Percentiles rank a stretch among this genome's conserved stretches.
These are phyloP conservation scores for Rhizoclosmatium sp. DNA, from an alignment of 192 early-diverging fungal genomes.

Conservation along the genomic window DNA sequence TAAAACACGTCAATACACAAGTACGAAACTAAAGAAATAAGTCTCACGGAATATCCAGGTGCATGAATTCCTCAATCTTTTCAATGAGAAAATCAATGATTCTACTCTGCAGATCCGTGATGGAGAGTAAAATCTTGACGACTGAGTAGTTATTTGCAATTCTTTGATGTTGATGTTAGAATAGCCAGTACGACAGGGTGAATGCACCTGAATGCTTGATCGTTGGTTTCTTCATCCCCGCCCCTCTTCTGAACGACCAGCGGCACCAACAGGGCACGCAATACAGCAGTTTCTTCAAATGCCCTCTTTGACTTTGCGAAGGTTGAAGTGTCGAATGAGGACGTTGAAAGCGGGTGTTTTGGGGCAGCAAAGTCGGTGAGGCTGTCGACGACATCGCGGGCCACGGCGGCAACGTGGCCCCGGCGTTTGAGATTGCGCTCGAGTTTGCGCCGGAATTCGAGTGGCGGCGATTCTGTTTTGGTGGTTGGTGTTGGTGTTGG, in stretches of 20 bases:
- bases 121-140: constrained; percentile 26
- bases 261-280: background rate
- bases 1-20: background rate
- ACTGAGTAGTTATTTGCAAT: constrained; percentile 15
- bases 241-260: background rate
- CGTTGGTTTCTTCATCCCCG: background rate
- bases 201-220: too few species aligned
- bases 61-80: constrained; percentile 14
- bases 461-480: background rate
- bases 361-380: background rate
- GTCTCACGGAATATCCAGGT: constrained; percentile 1
- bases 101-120: constrained; percentile 3
- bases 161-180: too few species aligned
- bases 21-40: background rate
- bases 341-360: too few species aligned
- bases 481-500: background rate
- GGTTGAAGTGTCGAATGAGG: background rate
- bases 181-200: too few species aligned
- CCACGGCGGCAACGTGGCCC: background rate
- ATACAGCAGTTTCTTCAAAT: background rate
- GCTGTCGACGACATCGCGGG: background rate
- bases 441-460: background rate
- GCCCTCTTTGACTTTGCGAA: background rate
- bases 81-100: constrained; percentile 18
- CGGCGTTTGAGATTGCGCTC: background rate